Conservation (phyloP, 768 basidiomycete genomes). For the Mycena amicta region DNA sequence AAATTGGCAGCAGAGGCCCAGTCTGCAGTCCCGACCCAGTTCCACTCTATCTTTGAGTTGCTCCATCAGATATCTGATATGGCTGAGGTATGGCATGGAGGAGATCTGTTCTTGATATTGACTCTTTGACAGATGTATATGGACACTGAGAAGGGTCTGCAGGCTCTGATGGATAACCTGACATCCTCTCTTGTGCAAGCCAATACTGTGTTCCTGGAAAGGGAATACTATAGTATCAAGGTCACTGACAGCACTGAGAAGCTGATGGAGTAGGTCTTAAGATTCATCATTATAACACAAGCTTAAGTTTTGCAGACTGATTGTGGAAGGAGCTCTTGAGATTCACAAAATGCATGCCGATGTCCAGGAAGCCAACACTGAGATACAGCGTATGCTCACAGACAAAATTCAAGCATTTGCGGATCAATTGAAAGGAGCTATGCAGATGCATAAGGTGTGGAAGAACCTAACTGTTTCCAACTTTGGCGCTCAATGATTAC, state of each 20-base stretch:
- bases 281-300: not conserved
- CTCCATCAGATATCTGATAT: no score
- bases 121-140: not conserved
- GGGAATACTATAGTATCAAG: not conserved
- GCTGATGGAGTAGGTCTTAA: not conserved
- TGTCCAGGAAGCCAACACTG: not conserved
- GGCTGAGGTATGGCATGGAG: no score
- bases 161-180: not conserved
- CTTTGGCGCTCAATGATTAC: no score
- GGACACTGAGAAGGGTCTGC: not conserved
- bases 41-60: no score
- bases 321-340: constrained; percentile 1
- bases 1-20: no score
- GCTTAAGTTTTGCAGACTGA: constrained; percentile 1
- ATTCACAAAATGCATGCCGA: not conserved
- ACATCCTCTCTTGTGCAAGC: not conserved
- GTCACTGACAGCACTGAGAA: not conserved
- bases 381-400: no score
- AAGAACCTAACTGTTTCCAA: no score
- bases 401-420: not conserved
- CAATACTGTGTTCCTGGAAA: not conserved
- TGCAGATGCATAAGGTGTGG: no score
- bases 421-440: not conserved
- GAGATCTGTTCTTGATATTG: no score
- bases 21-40: no score